phyloP scores from a whole-genome alignment of 2,329 filamentous ascomycete species.

The Colletotrichum endophyticum region DNA sequence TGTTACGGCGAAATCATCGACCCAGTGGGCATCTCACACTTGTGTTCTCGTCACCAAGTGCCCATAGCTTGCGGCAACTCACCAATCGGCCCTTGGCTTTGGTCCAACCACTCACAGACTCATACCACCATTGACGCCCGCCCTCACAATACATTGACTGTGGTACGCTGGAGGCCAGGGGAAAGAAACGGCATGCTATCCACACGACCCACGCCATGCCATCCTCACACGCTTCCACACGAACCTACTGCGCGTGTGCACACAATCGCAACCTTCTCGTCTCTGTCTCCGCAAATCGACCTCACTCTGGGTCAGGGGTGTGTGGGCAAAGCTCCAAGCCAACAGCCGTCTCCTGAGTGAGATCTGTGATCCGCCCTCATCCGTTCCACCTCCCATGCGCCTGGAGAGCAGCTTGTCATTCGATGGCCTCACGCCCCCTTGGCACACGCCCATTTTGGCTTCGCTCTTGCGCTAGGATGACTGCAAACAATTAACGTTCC shows the following conservation, averaged over 20 bases:
- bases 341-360: conserved; percentile 10
- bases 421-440: not conserved
- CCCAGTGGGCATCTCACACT: not conserved
- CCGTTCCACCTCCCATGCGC: conserved; percentile 15
- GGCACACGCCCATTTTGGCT: not conserved
- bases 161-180: not conserved
- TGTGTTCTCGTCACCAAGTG: not conserved
- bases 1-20: not conserved
- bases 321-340: conserved; percentile 14
- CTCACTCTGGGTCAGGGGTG: not conserved
- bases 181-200: not conserved
- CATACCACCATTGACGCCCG: not conserved
- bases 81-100: not conserved
- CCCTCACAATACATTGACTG: not conserved
- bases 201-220: not conserved
- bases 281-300: not conserved
- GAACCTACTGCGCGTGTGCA: not conserved
- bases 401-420: conserved; percentile 19
- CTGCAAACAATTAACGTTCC: conserved; percentile 23
- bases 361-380: conserved; percentile 19
- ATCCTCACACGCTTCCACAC: not conserved
- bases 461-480: not conserved
- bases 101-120: not conserved
- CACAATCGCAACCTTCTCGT: not conserved
- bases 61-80: not conserved